Conservation (phyloP, 352 stramenopile genomes). For the Aphanomyces astaci region DNA sequence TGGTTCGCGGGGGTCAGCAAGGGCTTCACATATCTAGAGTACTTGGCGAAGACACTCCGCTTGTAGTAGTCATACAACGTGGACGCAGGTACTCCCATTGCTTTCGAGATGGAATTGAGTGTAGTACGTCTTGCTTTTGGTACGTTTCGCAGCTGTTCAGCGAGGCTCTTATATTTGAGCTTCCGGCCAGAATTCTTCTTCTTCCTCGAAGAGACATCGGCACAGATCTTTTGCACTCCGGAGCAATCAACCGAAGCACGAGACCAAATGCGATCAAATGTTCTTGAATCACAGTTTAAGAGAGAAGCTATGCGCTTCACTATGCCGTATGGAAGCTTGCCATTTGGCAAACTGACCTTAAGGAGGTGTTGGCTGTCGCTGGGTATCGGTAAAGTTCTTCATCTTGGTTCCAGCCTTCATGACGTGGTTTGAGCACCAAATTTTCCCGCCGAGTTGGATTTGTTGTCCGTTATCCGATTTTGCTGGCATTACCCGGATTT, state of each 20-base stretch:
- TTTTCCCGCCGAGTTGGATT: background rate
- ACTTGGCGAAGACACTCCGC: background rate
- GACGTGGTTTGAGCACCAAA: no score
- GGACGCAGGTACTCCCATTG: background rate
- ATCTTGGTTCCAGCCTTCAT: background rate
- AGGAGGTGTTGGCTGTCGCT: background rate
- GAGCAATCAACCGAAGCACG: background rate
- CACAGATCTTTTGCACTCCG: background rate
- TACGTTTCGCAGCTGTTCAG: background rate
- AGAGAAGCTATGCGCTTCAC: background rate
- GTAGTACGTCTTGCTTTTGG: background rate
- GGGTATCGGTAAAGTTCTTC: background rate
- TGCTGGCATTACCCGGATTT: background rate
- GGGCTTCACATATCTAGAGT: slow-evolving; percentile 3
- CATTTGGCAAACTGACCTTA: background rate
- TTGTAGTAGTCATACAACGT: slow-evolving; percentile 2
- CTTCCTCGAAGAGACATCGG: background rate
- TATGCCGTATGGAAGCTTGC: background rate
- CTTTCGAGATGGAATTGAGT: background rate
- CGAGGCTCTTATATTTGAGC: background rate
- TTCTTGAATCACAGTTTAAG: background rate
- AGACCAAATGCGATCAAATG: background rate
- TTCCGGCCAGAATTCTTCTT: background rate
- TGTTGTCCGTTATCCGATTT: no score
- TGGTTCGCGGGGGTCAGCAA: slow-evolving; percentile 17